Evolutionary conservation across 257 asterid species (phyloP), one percentile per base, ranked within the genome.

Genomic region (Nicotiana noctiflora): DNA sequence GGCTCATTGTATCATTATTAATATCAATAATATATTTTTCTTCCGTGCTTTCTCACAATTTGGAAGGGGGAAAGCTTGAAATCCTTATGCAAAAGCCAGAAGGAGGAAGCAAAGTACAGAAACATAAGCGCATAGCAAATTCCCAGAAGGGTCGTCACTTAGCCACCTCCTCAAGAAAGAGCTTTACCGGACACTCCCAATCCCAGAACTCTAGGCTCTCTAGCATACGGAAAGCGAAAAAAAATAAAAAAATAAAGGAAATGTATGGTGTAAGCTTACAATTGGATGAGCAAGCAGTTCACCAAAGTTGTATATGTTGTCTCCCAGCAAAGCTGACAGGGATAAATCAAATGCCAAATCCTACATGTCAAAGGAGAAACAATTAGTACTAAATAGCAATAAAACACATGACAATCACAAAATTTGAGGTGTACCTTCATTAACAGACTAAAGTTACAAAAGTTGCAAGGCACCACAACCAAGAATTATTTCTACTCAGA

Each of bases 271-370:
- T 52, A 21, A 60, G 17, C 86, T 83, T 83, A 83, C 86, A 14
- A 81, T 81, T 29, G 83, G 86, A 79, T 83, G 86, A 18, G 86
- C 86, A 55, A 83, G 86, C 15, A 83, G 80, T 63, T 83, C 86
- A 14, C 86, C 86, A 14, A 83, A 83, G 83, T 83, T 83, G 83
- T 83, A 83, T 68, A 83, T 83, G 65, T 79, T 79, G 61, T 83
- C 86, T 56, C 86, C 86, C 67, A 83, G 79, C 52, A 83, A 65
- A 51, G 86, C 86, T 6, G 83, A 83, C 34, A 83, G 29, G 57
- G 86, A 83, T 21, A 83, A 12, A 79, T 83, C 86, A 51, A 61
- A 70, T 0, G 86, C 86, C 77, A 83, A 79, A 53, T 81, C 84
- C 84, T 81, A 60, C 55, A 67, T 79, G 82, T 77, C 63, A 80